Evolutionary conservation across 192 early-diverging fungal species (phyloP).

Genomic region (Coemansia sp.): DNA sequence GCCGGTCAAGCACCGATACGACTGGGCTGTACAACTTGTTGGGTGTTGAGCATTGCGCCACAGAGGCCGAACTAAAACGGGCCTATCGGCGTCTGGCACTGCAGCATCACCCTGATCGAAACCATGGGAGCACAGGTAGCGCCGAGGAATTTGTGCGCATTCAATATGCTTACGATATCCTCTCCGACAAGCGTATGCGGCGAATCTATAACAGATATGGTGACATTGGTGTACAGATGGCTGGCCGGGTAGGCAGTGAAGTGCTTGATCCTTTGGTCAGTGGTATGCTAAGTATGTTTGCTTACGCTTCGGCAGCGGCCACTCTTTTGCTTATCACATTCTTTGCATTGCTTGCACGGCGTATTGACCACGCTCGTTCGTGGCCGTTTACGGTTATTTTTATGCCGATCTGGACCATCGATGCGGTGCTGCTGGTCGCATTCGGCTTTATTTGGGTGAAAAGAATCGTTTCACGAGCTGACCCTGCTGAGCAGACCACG

Average conservation of each 20-base stretch:
- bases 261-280: slow-evolving; percentile 68
- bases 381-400: slow-evolving; percentile 79
- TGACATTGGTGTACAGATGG: slow-evolving; percentile 74
- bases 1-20: slow-evolving; percentile 30
- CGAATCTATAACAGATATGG: slow-evolving; percentile 90
- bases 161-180: slow-evolving; percentile 79
- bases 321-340: slow-evolving; percentile 74
- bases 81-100: slow-evolving; percentile 81
- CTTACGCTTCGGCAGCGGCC: slow-evolving; percentile 54
- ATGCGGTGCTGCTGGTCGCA: slow-evolving; percentile 46
- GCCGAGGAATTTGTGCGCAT: slow-evolving; percentile 80
- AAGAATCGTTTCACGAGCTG: slow-evolving; percentile 15
- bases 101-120: slow-evolving; percentile 90
- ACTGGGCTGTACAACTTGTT: slow-evolving; percentile 85
- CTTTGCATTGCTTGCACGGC: slow-evolving; percentile 74
- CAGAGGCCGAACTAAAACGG: slow-evolving; percentile 74
- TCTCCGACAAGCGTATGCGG: slow-evolving; percentile 76
- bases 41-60: slow-evolving; percentile 66
- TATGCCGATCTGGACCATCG: slow-evolving; percentile 79
- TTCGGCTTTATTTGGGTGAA: slow-evolving; percentile 32
- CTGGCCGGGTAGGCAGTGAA: slow-evolving; percentile 65
- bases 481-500: neutral
- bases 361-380: slow-evolving; percentile 65
- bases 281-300: slow-evolving; percentile 60
- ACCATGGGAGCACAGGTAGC: slow-evolving; percentile 62